Percentiles rank a stretch among this genome's conserved stretches.
Evolutionary conservation across 345 rosid species (phyloP).

Genomic region (Camelina hispida): DNA sequence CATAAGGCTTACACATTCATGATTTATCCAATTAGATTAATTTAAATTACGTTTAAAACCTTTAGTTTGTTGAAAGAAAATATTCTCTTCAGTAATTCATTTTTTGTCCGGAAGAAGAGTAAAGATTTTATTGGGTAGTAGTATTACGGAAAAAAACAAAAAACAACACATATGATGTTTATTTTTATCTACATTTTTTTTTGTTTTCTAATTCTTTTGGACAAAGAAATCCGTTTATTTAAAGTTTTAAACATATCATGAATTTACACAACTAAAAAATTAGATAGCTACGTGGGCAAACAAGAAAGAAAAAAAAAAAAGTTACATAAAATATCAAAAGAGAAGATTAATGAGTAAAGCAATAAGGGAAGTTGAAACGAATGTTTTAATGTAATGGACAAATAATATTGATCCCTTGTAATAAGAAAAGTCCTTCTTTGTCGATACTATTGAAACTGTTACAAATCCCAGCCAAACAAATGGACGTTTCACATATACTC

Average conservation of each 20-base stretch:
- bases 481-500: conserved; percentile 48
- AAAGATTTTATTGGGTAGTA: no score
- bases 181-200: no score
- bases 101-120: no score
- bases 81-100: no score
- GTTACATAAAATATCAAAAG: not conserved
- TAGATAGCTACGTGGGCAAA: not conserved
- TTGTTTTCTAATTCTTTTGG: no score
- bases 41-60: not conserved
- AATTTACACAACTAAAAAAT: not conserved
- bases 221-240: no score
- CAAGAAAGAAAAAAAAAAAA: not conserved
- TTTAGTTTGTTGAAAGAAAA: not conserved
- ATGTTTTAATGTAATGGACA: conserved; percentile 12
- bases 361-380: conserved; percentile 28
- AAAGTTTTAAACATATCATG: no score
- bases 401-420: not conserved
- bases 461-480: conserved; percentile 38
- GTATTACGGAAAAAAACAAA: no score
- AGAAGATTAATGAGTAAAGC: conserved; percentile 20
- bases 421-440: conserved; percentile 16
- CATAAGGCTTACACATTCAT: not conserved
- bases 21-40: not conserved
- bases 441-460: conserved; percentile 9
- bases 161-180: no score